These are phyloP conservation scores for Ganoderma lingzhi DNA, from an alignment of 1,284 basidiomycete genomes.

Conservation along the genomic window DNA sequence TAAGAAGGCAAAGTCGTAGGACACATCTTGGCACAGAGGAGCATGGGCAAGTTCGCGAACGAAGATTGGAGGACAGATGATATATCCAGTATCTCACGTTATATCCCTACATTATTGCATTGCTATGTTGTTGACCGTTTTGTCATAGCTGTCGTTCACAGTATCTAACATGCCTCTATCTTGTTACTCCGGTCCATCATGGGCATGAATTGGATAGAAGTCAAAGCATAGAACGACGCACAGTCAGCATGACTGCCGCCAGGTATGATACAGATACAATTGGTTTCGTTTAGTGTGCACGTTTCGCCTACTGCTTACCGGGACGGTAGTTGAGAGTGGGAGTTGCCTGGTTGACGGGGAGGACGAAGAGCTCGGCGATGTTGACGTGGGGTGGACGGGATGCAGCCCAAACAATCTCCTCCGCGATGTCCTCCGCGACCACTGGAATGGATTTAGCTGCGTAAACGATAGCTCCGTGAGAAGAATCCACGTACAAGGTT, in stretches of 20 bases:
- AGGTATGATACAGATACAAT: slow-evolving; percentile 28
- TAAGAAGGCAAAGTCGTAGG: slow-evolving; percentile 49
- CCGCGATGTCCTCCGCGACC: slow-evolving; percentile 87
- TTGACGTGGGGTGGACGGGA: slow-evolving; percentile 88
- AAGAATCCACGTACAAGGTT: slow-evolving; percentile 66
- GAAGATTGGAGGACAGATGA: slow-evolving; percentile 12
- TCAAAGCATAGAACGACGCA: slow-evolving; percentile 7
- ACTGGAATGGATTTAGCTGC: slow-evolving; percentile 50
- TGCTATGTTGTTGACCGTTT: slow-evolving; percentile 27
- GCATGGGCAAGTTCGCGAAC: neutral
- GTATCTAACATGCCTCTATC: slow-evolving; percentile 7
- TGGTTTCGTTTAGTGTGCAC: slow-evolving; percentile 7
- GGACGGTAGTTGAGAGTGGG: slow-evolving; percentile 62
- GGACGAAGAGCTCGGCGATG: slow-evolving; percentile 81
- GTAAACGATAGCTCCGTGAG: neutral
- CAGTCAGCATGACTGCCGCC: neutral
- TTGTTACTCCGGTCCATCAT: neutral
- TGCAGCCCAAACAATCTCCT: slow-evolving; percentile 98
- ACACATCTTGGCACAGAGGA: neutral
- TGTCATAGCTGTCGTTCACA: slow-evolving; percentile 21
- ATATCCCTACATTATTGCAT: slow-evolving; percentile 33
- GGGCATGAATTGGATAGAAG: neutral
- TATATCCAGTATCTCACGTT: slow-evolving; percentile 30
- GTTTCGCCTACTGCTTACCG: slow-evolving; percentile 42
- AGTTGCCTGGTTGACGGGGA: slow-evolving; percentile 85